Base-by-base conservation (phyloP, 352 stramenopile species). In the Chrysophaeum taylorii region DNA sequence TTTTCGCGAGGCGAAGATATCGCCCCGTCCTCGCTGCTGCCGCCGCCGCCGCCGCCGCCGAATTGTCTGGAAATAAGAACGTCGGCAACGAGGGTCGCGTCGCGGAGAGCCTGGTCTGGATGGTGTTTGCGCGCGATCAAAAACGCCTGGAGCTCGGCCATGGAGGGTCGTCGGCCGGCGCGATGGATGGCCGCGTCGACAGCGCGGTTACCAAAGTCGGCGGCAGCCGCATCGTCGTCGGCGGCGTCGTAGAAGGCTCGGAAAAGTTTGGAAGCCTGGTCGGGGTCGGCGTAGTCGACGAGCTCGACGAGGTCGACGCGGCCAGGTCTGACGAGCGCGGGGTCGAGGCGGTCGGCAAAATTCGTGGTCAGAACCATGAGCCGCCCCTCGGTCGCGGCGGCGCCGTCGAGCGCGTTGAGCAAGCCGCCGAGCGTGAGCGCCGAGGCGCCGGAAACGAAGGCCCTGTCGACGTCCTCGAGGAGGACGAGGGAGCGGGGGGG, bases 381-480 rank as follows among this genome's bases (percentile, higher is more conserved):
- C 16, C 69, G 35, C 16, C 72, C 70, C 29, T 78, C 74, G 48
- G 31, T 69, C 18, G 71, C 61, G n/a, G 71, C 63, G 18, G 76
- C 73, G 25, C 75, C 75, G 64, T 80, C 75, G 25, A 80, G 64
- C 21, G 75, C 71, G 70, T 80, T 80, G 27, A 80, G 53, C 41
- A 80, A 61, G 21, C 75, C 75, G 4, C 14, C n/a, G 31, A 66
- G 57, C 57, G 57, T 66, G 2, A 66, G 57, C 23, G 50, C 35
- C 50, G 50, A 36, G 7, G 4, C 70, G 69, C 35, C 16, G 27
- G 42, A 37, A n/a, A 23, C 31, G 61, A 82, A 82, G 23, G 75
- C 72, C 21, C 68, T 71, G 67, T 82, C 77, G 15, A 82, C 69
- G 66, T 82, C 77, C 71, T 82, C 73, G 21, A 78, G 45, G 1